phyloP scores from a whole-genome alignment of 441 rosid species.

The Adansonia gregorii region DNA sequence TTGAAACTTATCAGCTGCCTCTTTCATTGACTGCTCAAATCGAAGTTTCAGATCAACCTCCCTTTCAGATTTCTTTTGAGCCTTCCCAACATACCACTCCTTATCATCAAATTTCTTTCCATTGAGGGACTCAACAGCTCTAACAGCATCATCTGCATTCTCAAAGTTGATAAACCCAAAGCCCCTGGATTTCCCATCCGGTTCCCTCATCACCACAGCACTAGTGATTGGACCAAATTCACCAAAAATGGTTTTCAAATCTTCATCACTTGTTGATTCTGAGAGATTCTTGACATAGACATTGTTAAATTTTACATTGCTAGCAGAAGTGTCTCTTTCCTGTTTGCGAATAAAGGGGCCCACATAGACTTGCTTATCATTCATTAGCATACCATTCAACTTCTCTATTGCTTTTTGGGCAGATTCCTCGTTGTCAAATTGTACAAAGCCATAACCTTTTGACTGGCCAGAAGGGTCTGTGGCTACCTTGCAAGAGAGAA shows the following conservation, averaged over 20 bases:
- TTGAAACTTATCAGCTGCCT: constrained; percentile 61
- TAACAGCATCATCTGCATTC: constrained; percentile 61
- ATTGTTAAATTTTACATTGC: constrained; percentile 62
- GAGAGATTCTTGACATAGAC: constrained; percentile 85
- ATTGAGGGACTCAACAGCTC: constrained; percentile 67
- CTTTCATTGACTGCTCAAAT: constrained; percentile 70
- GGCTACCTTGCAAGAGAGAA: constrained; percentile 83
- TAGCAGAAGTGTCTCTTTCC: constrained; percentile 63
- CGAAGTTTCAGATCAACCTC: constrained; percentile 55
- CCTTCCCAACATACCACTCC: constrained; percentile 78
- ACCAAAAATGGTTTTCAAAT: constrained; percentile 61
- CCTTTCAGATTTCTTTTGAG: constrained; percentile 77
- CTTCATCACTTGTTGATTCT: constrained; percentile 68
- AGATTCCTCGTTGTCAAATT: constrained; percentile 73
- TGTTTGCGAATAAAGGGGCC: constrained; percentile 86
- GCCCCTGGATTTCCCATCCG: constrained; percentile 71
- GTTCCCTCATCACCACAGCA: constrained; percentile 71
- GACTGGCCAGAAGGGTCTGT: constrained; percentile 81
- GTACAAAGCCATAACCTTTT: constrained; percentile 89
- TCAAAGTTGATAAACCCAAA: constrained; percentile 80
- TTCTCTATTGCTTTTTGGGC: constrained; percentile 76
- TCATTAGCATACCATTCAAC: constrained; percentile 81
- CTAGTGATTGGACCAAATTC: constrained; percentile 76
- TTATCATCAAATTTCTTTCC: constrained; percentile 67
- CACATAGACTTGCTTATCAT: constrained; percentile 86